Conservation (phyloP, 106 monocot genomes). For the Dioscorea alata region DNA sequence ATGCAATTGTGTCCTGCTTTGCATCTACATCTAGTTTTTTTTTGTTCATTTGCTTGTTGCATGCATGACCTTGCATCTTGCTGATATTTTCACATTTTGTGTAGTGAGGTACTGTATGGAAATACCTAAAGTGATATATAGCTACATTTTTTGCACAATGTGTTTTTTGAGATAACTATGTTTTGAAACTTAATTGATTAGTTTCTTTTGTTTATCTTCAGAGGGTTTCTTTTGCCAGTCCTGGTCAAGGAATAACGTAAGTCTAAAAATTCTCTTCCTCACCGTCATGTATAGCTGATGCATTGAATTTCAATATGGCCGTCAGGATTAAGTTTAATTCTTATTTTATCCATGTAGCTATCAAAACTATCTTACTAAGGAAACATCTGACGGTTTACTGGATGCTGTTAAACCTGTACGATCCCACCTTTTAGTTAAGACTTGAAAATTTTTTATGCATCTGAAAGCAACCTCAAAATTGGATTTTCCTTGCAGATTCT, state of each 20-base stretch:
- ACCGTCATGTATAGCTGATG: neutral
- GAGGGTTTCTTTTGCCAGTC: slow-evolving; percentile 50
- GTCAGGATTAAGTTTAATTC: neutral
- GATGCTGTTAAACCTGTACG: slow-evolving; percentile 70
- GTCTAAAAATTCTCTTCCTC: slow-evolving; percentile 9
- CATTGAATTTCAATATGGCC: neutral
- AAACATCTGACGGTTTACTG: slow-evolving; percentile 70
- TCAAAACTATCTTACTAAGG: slow-evolving; percentile 86
- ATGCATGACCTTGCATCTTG: no score
- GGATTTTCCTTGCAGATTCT: slow-evolving; percentile 46
- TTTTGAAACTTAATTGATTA: neutral
- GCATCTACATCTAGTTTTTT: no score
- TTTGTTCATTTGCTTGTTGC: no score
- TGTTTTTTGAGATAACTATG: neutral
- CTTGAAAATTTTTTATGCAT: neutral
- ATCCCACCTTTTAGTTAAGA: neutral
- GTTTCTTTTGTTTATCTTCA: slow-evolving; percentile 26
- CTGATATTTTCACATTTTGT: no score
- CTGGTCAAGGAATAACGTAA: slow-evolving; percentile 62
- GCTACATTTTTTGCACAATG: neutral
- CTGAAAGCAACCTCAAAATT: neutral
- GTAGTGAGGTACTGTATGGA: no score
- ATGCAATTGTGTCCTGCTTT: no score
- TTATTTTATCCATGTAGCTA: slow-evolving; percentile 42
- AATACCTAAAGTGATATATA: no score